These are phyloP conservation scores for Paraphaeosphaeria minitans DNA, from an alignment of 2,329 filamentous ascomycete genomes.

Conservation along the genomic window DNA sequence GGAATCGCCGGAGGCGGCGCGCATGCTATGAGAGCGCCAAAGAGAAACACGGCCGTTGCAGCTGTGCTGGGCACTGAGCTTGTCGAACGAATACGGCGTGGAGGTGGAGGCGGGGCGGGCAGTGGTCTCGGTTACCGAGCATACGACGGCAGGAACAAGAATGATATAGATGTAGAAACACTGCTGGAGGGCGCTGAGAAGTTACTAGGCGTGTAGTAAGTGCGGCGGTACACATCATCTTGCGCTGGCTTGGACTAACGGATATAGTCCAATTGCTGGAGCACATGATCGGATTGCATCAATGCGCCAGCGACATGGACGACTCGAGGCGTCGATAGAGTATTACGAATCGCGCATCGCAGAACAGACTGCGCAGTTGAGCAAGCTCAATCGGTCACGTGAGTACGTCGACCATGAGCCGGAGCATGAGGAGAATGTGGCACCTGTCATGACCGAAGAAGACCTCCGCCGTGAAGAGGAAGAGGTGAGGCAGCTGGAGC, in stretches of 20 bases:
- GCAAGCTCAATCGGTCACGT: constrained; percentile 68
- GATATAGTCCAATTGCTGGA: constrained; percentile 71
- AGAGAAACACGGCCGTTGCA: constrained; percentile 81
- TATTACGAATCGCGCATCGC: constrained; percentile 82
- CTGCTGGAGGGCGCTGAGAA: constrained; percentile 87
- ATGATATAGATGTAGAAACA: constrained; percentile 84
- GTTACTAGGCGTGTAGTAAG: constrained; percentile 81
- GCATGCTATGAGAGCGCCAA: constrained; percentile 59
- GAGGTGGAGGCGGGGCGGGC: constrained; percentile 59
- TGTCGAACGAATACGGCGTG: constrained; percentile 75
- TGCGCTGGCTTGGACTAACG: constrained; percentile 11
- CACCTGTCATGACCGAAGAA: constrained; percentile 65
- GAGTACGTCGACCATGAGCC: constrained; percentile 63
- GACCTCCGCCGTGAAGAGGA: constrained; percentile 73
- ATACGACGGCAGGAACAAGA: constrained; percentile 56
- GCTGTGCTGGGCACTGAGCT: constrained; percentile 87
- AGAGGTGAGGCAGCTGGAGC: constrained; percentile 67
- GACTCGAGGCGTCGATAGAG: constrained; percentile 73
- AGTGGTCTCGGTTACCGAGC: constrained; percentile 52
- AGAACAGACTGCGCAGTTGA: constrained; percentile 75
- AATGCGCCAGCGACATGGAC: constrained; percentile 72
- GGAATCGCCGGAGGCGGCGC: constrained; percentile 46
- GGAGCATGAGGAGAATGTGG: constrained; percentile 49
- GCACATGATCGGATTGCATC: constrained; percentile 75
- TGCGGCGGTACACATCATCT: constrained; percentile 11